These are phyloP conservation scores for Singerocomus rubriflavus DNA, from an alignment of 1,284 basidiomycete genomes.

Conservation along the genomic window DNA sequence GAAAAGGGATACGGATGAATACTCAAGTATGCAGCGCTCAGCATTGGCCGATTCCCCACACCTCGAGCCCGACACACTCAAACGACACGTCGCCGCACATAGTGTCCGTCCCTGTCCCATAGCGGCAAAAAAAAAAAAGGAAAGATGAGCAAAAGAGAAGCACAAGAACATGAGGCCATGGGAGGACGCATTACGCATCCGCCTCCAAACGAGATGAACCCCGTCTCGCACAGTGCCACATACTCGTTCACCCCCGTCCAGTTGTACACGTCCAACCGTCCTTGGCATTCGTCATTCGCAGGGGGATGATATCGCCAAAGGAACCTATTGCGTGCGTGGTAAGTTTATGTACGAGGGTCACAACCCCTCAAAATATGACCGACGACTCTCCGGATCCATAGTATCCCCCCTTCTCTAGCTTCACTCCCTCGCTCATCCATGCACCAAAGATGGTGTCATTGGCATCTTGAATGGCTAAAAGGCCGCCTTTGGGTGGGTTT, in stretches of 20 bases:
- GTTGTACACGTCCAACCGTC: conserved; percentile 60
- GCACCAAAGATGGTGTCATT: conserved; percentile 71
- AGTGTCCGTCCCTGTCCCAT: too few species aligned
- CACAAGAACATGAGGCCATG: too few species aligned
- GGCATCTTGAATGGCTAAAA: conserved; percentile 61
- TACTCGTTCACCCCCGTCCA: conserved; percentile 94
- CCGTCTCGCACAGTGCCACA: conserved; percentile 79
- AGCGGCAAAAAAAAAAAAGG: too few species aligned
- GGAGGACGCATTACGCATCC: conserved; percentile 54
- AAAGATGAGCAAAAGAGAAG: too few species aligned
- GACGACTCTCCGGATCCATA: conserved; percentile 86
- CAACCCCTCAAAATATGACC: conserved; percentile 31
- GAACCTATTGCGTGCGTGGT: conserved; percentile 49
- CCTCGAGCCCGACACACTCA: too few species aligned
- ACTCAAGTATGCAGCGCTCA: too few species aligned
- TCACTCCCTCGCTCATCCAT: conserved; percentile 76
- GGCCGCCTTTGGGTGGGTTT: conserved; percentile 38
- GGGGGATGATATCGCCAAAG: conserved; percentile 57
- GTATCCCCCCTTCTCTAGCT: conserved; percentile 56
- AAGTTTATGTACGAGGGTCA: not conserved
- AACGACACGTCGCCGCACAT: too few species aligned
- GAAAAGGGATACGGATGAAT: too few species aligned
- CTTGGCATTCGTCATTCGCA: conserved; percentile 16
- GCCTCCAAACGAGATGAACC: conserved; percentile 85
- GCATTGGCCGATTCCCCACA: too few species aligned